Evolutionary conservation across 768 basidiomycete genomes (phyloP), one percentile per base, ranked within the genome.

Genomic region (Lactarius psammicola): DNA sequence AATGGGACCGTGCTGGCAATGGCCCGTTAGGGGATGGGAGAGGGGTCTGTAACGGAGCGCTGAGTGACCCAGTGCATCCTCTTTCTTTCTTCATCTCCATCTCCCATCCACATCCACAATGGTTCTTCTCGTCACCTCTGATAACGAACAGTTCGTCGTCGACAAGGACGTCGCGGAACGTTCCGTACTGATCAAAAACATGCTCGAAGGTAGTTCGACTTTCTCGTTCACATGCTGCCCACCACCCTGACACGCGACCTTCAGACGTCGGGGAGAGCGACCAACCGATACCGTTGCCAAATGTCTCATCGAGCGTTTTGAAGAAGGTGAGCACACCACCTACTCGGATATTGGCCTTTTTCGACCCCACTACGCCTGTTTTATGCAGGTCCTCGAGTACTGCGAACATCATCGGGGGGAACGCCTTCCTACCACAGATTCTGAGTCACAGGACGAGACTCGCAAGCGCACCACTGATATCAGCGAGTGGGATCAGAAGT

Each of bases 331-430:
- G 77, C 71, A 18, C 8, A 13, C 15, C n/a, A 31, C 17, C 15
- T 5, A 6, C 34, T 7, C 18, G 30, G 7, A 23, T 65, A 40
- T 60, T 58, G 40, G 46, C 26, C 64, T 49, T 58, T 60, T 44
- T 63, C 61, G 13, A 49, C 57, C 42, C n/a, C 46, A 65, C 65
- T 44, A 49, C 49, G 49, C 54, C 34, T 28, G 23, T 30, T 61
- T 28, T 62, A 57, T 59, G 9, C 69, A 99, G 94, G 95, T 98
- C 67, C 83, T 99, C 34, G 96, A 99, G 76, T 99, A 97, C 84
- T 98, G 97, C 85, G 95, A 98, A 74, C 95, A 98, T 79, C 97
- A 99, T 79, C 90, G 93, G 72, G 90, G 90, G 70, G 97, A 99
- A 78, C 94, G 95, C n/a, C 84, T 98, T 46, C 97, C 97, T 20